These are phyloP conservation scores for Cyberlindnera saturnus DNA, from an alignment of 805 yeast genomes.

Conservation along the genomic window DNA sequence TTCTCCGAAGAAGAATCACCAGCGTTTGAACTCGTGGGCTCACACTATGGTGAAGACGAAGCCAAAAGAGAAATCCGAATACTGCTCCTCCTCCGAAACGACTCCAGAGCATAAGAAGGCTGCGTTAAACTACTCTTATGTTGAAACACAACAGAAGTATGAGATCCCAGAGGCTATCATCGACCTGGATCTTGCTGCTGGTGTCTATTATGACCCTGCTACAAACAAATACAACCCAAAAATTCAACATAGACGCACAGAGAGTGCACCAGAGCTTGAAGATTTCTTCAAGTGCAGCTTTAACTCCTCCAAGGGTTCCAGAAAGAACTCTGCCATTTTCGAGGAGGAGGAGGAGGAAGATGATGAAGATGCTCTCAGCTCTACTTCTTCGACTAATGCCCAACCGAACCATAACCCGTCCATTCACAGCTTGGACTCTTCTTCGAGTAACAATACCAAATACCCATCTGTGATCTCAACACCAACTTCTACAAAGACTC, in stretches of 20 bases:
- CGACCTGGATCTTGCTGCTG: conserved; percentile 49
- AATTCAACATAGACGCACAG: conserved; percentile 43
- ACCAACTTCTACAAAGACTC: conserved; percentile 25
- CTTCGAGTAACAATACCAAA: conserved; percentile 2
- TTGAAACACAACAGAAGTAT: conserved; percentile 16
- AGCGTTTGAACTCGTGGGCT: conserved; percentile 35
- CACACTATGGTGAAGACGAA: conserved; percentile 23
- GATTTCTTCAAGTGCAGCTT: conserved; percentile 22
- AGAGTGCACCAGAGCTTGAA: conserved; percentile 49
- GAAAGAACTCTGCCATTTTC: conserved; percentile 25
- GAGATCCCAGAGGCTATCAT: conserved; percentile 49
- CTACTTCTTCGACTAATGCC: conserved; percentile 14
- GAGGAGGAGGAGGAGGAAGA: conserved; percentile 28
- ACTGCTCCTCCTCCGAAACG: conserved; percentile 18
- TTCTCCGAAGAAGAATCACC: conserved; percentile 24
- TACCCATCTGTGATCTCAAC: conserved; percentile 14
- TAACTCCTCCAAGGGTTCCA: conserved; percentile 7
- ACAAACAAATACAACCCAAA: conserved; percentile 24
- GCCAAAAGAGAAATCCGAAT: conserved; percentile 2
- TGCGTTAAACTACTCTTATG: conserved; percentile 8
- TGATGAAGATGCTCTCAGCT: conserved; percentile 11
- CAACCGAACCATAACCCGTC: conserved; percentile 17
- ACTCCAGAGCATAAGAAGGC: conserved; percentile 21
- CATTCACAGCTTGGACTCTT: conserved; percentile 14
- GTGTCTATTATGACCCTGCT: conserved; percentile 27